Evolutionary conservation across 176 grass and related monocot genomes (phyloP), one percentile per base, ranked within the genome.

Genomic region (Metroxylon sagu): DNA sequence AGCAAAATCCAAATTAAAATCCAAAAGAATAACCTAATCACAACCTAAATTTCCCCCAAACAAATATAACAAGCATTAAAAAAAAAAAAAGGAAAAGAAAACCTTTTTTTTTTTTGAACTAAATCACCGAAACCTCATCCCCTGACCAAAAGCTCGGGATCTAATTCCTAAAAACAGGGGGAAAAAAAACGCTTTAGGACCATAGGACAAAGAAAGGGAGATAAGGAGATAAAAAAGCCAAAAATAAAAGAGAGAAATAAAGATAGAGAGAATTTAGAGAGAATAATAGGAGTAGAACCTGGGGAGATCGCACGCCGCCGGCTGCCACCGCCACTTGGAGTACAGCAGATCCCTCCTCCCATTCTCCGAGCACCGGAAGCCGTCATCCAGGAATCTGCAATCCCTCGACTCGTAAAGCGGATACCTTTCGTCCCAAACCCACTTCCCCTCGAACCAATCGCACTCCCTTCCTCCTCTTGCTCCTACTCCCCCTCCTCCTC

Each of bases 321-420:
- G 85, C 25, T 35, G 85, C 85, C 85, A 88, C 19, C 64, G 8
- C 85, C 85, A 88, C 64, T 30, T 19, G 29, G 85, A 63, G 80
- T 80, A 88, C 18, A 29, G 65, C 26, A 26, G 76, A 66, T 88
- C 80, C 5, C 76, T 76, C 55, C 85, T 60, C 52, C 80, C 80
- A 56, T 88, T 88, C 85, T 88, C 85, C 4, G 54, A 14, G 76
- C 80, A 88, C 58, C 73, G 76, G 68, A 83, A 83, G 27, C 85
- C 85, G 51, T 61, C 64, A 56, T 88, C 85, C 27, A 88, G 17
- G 68, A 88, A 83, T 6, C 63, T 62, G 17, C 85, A 88, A 12
- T 52, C 59, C 50, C 43, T 51, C 3, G 85, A 39, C 12, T 66
- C 28, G 63, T 88, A 88, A 49, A 86, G 48, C 6, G 55, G 74